Percentiles rank a stretch among this genome's conserved stretches.
phyloP scores from a whole-genome alignment of 768 basidiomycete species.

The Serendipita sp. region DNA sequence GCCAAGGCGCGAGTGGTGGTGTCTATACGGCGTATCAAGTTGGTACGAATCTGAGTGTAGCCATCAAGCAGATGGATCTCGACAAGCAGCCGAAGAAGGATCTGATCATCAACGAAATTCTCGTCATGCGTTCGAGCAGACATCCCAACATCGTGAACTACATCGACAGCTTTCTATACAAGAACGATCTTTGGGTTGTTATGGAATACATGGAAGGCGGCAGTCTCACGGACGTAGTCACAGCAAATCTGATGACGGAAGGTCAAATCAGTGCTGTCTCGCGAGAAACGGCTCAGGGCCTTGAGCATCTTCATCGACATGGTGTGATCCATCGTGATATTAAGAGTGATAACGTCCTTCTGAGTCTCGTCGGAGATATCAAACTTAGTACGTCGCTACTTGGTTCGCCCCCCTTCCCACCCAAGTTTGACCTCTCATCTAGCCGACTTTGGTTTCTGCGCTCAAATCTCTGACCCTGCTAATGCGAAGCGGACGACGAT shows the following conservation, averaged over 20 bases:
- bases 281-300: constrained; percentile 79
- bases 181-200: constrained; percentile 97
- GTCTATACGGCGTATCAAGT: constrained; percentile 98
- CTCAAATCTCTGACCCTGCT: constrained; percentile 81
- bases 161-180: constrained; percentile 94
- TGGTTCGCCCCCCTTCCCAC: not conserved
- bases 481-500: constrained; percentile 90
- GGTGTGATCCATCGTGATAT: constrained; percentile 98
- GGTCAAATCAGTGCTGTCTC: constrained; percentile 97
- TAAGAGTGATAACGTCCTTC: constrained; percentile 93
- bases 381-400: constrained; percentile 67
- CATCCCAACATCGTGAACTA: constrained; percentile 99
- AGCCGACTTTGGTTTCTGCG: constrained; percentile 99
- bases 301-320: constrained; percentile 88
- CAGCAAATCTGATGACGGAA: constrained; percentile 91
- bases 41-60: constrained; percentile 82
- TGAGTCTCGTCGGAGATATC: constrained; percentile 89
- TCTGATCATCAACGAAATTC: constrained; percentile 97
- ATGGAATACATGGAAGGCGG: constrained; percentile 99
- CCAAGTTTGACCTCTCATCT: not conserved
- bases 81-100: constrained; percentile 99
- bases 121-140: constrained; percentile 91
- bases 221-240: constrained; percentile 86
- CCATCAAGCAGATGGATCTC: constrained; percentile 99
- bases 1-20: constrained; percentile 94